Base-by-base conservation (phyloP, 192 early-diverging fungal species). In the Coemansia sp. region DNA sequence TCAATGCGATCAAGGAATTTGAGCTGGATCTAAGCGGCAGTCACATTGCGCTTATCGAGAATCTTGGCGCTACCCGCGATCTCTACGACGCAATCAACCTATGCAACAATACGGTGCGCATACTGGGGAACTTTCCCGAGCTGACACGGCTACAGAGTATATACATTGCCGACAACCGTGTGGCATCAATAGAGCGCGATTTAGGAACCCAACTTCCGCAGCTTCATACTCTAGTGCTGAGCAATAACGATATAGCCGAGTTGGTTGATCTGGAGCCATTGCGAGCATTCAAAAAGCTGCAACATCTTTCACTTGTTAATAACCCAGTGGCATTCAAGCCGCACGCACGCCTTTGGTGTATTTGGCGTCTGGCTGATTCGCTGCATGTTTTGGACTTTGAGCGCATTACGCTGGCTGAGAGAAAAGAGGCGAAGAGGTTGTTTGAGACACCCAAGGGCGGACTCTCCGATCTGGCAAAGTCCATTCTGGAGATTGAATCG, bases 41-140 rank as follows among this genome's bases (percentile, higher is more conserved):
- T 59, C 92, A 94, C 67, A 94, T 98, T 24, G 84, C 91, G 48
- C 73, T 84, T 61, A 93, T 99, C 62, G 97, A 99, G 78, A 98
- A 99, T 78, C 83, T 99, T 16, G 91, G 94, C 31, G 90, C 91
- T 18, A 93, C 96, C 24, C 95, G 93, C 87, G 93, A 99, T 72
- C 83, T 86, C 56, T 89, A 97, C 84, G 96, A 98, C 73, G 84
- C 92, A 9, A 81, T 99, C 47, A 93, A 99, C 75, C 78, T 99
- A 30, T 92, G 93, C 58, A 86, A 94, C 73, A 99, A 99, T 75
- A 93, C 93, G 27, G 80, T 99, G 31, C 84, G 90, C 21, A 66
- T 84, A 6, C 78, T 99, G 4, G 89, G 88, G 49, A 93, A 95
- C 74, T 97, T 99, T 59, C 97, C 97, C 7, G 76, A 72, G 9